phyloP scores from a whole-genome alignment of 805 yeast species.

The Jamesozyma spencerorum region DNA sequence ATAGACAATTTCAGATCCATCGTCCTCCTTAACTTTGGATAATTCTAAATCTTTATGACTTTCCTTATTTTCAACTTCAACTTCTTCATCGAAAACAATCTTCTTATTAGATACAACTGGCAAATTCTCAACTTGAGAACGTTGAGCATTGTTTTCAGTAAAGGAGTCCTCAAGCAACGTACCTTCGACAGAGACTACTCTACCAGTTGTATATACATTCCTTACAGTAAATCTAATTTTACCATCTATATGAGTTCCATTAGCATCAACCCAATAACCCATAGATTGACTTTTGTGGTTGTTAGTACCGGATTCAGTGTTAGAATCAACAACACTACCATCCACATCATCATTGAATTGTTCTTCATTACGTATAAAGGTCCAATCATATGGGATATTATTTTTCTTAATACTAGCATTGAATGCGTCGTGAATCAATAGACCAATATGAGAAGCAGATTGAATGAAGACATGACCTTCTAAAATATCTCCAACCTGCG shows the following conservation, averaged over 20 bases:
- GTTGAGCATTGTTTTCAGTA: constrained; percentile 17
- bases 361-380: constrained; percentile 72
- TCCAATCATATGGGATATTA: constrained; percentile 82
- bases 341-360: constrained; percentile 21
- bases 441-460: constrained; percentile 89
- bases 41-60: constrained; percentile 30
- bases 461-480: constrained; percentile 89
- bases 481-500: constrained; percentile 73
- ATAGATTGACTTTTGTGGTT: constrained; percentile 37
- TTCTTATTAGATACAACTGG: constrained; percentile 44
- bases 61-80: constrained; percentile 28
- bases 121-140: constrained; percentile 41
- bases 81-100: constrained; percentile 42
- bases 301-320: constrained; percentile 7
- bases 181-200: constrained; percentile 82
- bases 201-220: constrained; percentile 65
- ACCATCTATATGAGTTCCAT: constrained; percentile 71
- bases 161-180: constrained; percentile 40
- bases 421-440: constrained; percentile 84
- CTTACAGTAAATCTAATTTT: constrained; percentile 69
- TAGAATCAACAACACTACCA: constrained; percentile 11
- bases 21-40: constrained; percentile 26
- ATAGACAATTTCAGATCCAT: constrained; percentile 30
- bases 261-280: constrained; percentile 82
- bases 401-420: constrained; percentile 84